phyloP scores from a whole-genome alignment of 2,329 filamentous ascomycete genomes.

The Mycosphaerelloides madeirae region DNA sequence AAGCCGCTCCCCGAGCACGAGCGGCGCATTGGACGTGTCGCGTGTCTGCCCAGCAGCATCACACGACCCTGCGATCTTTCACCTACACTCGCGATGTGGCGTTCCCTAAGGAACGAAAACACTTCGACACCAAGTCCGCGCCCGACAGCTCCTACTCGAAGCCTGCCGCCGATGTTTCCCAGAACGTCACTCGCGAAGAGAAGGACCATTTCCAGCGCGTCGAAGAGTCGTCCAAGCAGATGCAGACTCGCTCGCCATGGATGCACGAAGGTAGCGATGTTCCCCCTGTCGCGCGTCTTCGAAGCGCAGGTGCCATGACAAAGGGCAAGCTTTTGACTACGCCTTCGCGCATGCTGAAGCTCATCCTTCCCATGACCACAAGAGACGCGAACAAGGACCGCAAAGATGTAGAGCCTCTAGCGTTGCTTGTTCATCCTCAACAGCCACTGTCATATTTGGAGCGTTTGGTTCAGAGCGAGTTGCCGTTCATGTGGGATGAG shows the following conservation, averaged over 20 bases:
- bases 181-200: conserved; percentile 44
- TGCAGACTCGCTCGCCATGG: conserved; percentile 61
- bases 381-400: conserved; percentile 55
- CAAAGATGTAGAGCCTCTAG: conserved; percentile 75
- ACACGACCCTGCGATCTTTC: conserved; percentile 10
- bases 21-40: conserved; percentile 12
- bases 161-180: conserved; percentile 37
- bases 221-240: conserved; percentile 47
- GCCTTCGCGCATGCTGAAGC: conserved; percentile 72
- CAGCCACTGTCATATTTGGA: conserved; percentile 89
- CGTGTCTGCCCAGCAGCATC: conserved; percentile 9
- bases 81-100: conserved; percentile 3
- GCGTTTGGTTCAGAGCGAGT: conserved; percentile 79
- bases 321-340: conserved; percentile 76
- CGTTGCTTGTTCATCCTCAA: conserved; percentile 79
- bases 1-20: conserved; percentile 20
- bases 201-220: conserved; percentile 41
- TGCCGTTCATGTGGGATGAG: conserved; percentile 55
- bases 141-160: conserved; percentile 30
- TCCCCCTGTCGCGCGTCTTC: conserved; percentile 51
- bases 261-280: conserved; percentile 57
- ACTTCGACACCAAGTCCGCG: conserved; percentile 18
- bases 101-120: conserved; percentile 15
- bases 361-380: conserved; percentile 69
- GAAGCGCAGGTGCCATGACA: conserved; percentile 56